phyloP scores from a whole-genome alignment of 345 rosid species.

The Sonneratia alba region DNA sequence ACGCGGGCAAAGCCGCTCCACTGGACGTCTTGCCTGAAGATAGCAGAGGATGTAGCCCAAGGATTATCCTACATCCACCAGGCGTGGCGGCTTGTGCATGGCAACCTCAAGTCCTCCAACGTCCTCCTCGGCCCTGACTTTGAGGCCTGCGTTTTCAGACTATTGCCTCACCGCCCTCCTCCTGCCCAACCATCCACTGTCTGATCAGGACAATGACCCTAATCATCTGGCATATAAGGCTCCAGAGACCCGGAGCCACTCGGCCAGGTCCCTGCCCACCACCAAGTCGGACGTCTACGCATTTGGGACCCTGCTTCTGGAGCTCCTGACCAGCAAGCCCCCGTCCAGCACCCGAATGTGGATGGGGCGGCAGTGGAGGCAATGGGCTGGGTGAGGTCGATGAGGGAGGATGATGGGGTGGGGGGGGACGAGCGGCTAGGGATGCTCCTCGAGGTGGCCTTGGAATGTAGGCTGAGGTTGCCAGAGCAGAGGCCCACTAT shows the following conservation, averaged over 20 bases:
- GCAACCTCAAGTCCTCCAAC: conserved; percentile 76
- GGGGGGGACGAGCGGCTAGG: conserved; percentile 38
- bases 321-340: conserved; percentile 64
- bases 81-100: conserved; percentile 88
- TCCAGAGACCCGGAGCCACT: conserved; percentile 37
- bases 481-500: conserved; percentile 90
- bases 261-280: conserved; percentile 22
- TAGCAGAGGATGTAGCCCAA: conserved; percentile 89
- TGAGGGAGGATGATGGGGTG: conserved; percentile 46
- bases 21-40: conserved; percentile 89
- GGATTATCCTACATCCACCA: conserved; percentile 94
- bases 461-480: conserved; percentile 48
- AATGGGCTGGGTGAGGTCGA: conserved; percentile 48
- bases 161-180: conserved; percentile 62
- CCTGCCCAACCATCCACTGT: conserved; percentile 11
- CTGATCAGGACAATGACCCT: conserved; percentile 21
- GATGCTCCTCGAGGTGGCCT: conserved; percentile 74
- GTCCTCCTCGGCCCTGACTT: conserved; percentile 84
- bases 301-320: conserved; percentile 64
- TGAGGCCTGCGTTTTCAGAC: conserved; percentile 68
- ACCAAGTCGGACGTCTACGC: conserved; percentile 68
- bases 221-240: conserved; percentile 39
- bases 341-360: conserved; percentile 51
- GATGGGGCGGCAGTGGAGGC: conserved; percentile 21
- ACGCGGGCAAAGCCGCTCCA: conserved; percentile 76